Conservation (phyloP, 176 grass and related monocot genomes). For the Otatea glauca region DNA sequence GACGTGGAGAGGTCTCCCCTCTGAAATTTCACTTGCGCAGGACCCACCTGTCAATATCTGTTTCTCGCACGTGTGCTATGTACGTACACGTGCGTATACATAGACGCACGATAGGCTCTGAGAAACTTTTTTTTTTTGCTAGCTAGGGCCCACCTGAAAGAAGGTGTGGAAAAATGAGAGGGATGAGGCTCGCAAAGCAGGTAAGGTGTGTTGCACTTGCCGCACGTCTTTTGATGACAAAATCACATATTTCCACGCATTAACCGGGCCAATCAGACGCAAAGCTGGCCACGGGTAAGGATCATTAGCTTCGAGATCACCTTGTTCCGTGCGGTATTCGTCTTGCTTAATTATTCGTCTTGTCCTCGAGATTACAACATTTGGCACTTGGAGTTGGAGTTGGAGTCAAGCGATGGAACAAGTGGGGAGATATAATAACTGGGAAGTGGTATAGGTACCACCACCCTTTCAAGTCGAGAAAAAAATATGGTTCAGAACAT, state of each 20-base stretch:
- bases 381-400: not conserved
- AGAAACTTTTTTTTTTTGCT: not conserved
- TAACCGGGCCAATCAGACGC: constrained; percentile 2
- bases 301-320: not conserved
- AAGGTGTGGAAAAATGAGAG: not conserved
- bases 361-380: constrained; percentile 20
- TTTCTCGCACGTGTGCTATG: not conserved
- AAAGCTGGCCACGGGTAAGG: not conserved
- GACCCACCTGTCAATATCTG: not conserved
- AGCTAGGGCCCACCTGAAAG: not conserved
- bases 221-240: not conserved
- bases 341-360: not conserved
- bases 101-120: no score
- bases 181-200: not conserved
- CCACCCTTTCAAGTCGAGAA: no score
- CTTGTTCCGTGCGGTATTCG: not conserved
- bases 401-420: no score
- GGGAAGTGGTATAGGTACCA: no score
- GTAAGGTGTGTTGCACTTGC: not conserved
- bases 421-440: no score
- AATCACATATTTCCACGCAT: not conserved
- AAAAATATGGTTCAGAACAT: no score
- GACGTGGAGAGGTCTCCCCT: not conserved
- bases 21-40: not conserved
- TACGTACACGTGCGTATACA: no score